phyloP scores from a whole-genome alignment of 768 basidiomycete species.

The Lyophyllum semitale region DNA sequence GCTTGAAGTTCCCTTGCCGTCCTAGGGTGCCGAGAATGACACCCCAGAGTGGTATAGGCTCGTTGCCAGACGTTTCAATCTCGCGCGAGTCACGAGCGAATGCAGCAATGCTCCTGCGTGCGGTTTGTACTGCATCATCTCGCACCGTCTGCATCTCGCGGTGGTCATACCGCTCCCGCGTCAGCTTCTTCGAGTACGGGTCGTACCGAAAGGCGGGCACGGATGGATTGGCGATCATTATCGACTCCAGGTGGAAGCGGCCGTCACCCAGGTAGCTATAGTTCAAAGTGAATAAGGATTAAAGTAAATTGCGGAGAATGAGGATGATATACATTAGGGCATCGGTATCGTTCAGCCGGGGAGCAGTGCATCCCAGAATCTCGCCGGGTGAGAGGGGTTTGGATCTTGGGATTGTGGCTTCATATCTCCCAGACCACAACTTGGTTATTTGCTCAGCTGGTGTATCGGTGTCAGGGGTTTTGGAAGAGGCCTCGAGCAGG shows the following conservation, averaged over 20 bases:
- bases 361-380: conserved; percentile 96
- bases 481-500: conserved; percentile 13
- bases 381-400: conserved; percentile 96
- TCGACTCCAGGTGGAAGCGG: conserved; percentile 95
- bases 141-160: conserved; percentile 79
- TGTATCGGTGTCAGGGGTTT: not conserved
- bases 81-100: conserved; percentile 20
- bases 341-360: conserved; percentile 74
- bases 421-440: conserved; percentile 67
- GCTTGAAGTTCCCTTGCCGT: conserved; percentile 89
- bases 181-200: conserved; percentile 97
- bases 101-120: conserved; percentile 60
- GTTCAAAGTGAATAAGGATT: conserved; percentile 3
- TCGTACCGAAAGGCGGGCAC: conserved; percentile 98
- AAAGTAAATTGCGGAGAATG: not conserved
- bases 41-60: conserved; percentile 66
- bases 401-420: conserved; percentile 76
- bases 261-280: conserved; percentile 94
- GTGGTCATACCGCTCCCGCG: conserved; percentile 90
- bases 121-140: conserved; percentile 73
- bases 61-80: conserved; percentile 3
- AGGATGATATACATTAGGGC: conserved; percentile 75
- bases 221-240: conserved; percentile 98
- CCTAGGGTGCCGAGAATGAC: conserved; percentile 94
- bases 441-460: conserved; percentile 16